A percentile compares a stretch with the other conserved stretches of the same genome.
Evolutionary conservation across 2,329 filamentous ascomycete genomes (phyloP).

Genomic region (Arachnopeziza araneosa): DNA sequence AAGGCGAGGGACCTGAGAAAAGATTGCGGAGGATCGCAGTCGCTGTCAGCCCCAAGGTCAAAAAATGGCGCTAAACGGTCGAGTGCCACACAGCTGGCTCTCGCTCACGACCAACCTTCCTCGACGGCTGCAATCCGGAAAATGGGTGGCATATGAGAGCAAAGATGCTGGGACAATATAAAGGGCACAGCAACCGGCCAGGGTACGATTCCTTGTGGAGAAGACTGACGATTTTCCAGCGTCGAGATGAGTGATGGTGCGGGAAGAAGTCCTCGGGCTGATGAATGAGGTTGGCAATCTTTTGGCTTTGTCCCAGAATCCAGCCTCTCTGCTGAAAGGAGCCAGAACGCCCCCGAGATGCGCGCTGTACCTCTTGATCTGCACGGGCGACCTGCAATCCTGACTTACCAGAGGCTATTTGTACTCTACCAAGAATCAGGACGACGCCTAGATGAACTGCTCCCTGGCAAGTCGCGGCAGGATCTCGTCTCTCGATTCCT

Average conservation of each 20-base stretch:
- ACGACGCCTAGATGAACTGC: background rate
- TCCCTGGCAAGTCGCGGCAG: background rate
- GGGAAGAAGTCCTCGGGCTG: background rate
- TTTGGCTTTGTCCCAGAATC: slow-evolving; percentile 1
- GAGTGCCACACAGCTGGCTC: background rate
- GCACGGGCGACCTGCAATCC: background rate
- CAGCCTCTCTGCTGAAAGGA: slow-evolving; percentile 4
- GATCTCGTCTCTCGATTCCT: no score
- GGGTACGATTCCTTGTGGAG: background rate
- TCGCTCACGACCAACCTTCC: background rate
- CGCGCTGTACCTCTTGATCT: background rate
- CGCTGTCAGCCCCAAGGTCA: slow-evolving; percentile 8
- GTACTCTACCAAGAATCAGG: background rate
- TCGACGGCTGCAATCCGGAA: background rate
- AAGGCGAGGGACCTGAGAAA: slow-evolving; percentile 23
- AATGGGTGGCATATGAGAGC: background rate
- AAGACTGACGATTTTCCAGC: background rate
- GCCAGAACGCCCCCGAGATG: background rate
- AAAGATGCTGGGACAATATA: background rate
- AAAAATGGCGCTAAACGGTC: slow-evolving; percentile 7
- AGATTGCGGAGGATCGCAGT: slow-evolving; percentile 1
- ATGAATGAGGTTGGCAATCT: background rate
- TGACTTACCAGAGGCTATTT: background rate
- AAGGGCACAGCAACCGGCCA: background rate
- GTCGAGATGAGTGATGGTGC: background rate